phyloP scores from a whole-genome alignment of 140 eudicot species.

The Bidens hawaiensis region DNA sequence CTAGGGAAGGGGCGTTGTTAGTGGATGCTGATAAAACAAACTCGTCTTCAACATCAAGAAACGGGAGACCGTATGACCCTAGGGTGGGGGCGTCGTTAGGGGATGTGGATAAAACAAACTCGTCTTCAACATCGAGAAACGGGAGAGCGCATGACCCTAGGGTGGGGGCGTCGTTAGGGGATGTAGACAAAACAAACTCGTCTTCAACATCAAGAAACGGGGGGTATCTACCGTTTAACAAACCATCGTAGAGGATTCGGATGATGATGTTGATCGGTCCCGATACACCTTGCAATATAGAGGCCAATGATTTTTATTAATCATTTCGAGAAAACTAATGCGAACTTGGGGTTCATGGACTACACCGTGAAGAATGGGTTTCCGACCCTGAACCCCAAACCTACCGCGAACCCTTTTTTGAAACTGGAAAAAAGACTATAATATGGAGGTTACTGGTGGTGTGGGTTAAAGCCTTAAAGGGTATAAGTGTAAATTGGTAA shows the following conservation, averaged over 20 bases:
- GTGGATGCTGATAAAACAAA: constrained; percentile 58
- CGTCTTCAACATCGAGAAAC: constrained; percentile 34
- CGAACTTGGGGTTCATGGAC: background rate
- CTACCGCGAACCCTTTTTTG: background rate
- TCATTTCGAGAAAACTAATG: background rate
- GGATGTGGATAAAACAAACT: constrained; percentile 50
- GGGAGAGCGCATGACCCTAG: too few relatives aligned
- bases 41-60: constrained; percentile 31
- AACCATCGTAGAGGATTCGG: constrained; percentile 40
- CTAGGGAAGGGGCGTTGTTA: constrained; percentile 49
- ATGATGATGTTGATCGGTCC: constrained; percentile 47
- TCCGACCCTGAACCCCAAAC: too few relatives aligned
- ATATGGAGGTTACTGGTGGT: background rate
- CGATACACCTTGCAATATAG: constrained; percentile 56
- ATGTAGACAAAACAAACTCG: constrained; percentile 46
- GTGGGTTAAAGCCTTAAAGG: too few relatives aligned
- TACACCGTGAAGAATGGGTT: too few relatives aligned
- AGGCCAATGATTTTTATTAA: constrained; percentile 7
- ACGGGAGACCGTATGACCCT: constrained; percentile 56
- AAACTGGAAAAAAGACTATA: background rate
- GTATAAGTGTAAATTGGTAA: too few relatives aligned
- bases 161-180: constrained; percentile 58
- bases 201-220: constrained; percentile 42
- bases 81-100: constrained; percentile 56
- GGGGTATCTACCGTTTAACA: too few relatives aligned